phyloP scores from a whole-genome alignment of 495 filamentous ascomycete species.

The Clohesyomyces aquaticus region DNA sequence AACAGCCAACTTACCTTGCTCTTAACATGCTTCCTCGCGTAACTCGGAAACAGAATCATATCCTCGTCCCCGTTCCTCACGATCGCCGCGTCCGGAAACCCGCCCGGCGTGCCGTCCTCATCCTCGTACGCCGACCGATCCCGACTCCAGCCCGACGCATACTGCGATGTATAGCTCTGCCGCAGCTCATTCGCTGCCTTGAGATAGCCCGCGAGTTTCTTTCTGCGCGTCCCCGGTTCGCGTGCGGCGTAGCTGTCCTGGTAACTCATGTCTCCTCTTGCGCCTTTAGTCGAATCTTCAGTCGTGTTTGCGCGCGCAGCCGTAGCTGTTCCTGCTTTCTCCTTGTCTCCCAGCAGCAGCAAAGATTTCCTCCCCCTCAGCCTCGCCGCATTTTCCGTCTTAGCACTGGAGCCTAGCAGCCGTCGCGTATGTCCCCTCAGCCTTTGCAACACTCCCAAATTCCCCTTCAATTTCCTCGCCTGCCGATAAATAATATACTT shows the following conservation, averaged over 20 bases:
- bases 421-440: constrained; percentile 35
- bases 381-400: constrained; percentile 42
- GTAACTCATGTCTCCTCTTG: constrained; percentile 14
- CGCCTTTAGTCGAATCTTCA: neutral
- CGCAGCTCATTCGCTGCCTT: constrained; percentile 89
- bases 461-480: constrained; percentile 46
- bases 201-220: constrained; percentile 80
- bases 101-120: constrained; percentile 65
- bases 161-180: constrained; percentile 68
- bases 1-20: constrained; percentile 37
- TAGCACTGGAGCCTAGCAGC: constrained; percentile 26
- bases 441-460: constrained; percentile 38
- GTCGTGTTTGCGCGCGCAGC: too few relatives aligned
- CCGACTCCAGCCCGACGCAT: constrained; percentile 55
- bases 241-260: constrained; percentile 41
- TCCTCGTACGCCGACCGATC: constrained; percentile 56
- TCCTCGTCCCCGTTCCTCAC: constrained; percentile 81
- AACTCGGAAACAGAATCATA: constrained; percentile 92
- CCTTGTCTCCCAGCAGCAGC: too few relatives aligned
- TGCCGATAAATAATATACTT: constrained; percentile 69
- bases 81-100: constrained; percentile 81
- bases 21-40: constrained; percentile 72
- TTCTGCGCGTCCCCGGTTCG: constrained; percentile 71
- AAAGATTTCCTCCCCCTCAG: constrained; percentile 24
- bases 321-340: too few relatives aligned